Evolutionary conservation across 768 basidiomycete species (phyloP).

Genomic region (Tylopilus vinaceipallidus): DNA sequence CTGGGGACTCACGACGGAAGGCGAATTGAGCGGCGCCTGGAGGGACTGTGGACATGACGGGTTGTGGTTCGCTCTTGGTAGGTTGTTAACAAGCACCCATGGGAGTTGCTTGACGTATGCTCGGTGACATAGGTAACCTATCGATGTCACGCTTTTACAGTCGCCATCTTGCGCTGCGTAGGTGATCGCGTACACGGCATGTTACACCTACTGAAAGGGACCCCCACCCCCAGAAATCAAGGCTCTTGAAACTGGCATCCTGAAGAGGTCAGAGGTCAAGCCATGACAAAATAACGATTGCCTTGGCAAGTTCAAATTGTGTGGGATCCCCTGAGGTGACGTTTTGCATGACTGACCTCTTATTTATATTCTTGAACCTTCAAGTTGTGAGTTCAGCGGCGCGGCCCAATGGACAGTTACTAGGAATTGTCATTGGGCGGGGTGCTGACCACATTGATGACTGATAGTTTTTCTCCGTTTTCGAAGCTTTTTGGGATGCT

Average conservation of each 20-base stretch:
- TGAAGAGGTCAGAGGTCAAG: constrained; percentile 20
- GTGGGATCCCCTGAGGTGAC: no score
- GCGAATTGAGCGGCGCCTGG: constrained; percentile 48
- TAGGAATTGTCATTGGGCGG: no score
- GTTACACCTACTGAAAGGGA: neutral
- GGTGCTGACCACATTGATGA: no score
- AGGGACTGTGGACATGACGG: constrained; percentile 37
- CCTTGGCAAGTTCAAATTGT: neutral
- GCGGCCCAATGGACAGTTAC: no score
- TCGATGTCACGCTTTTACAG: constrained; percentile 29
- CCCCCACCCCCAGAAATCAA: constrained; percentile 30
- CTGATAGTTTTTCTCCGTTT: no score
- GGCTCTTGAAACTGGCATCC: constrained; percentile 29
- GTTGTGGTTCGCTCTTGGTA: constrained; percentile 31
- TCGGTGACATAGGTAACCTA: constrained; percentile 20
- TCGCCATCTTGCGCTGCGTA: constrained; percentile 30
- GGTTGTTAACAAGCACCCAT: neutral
- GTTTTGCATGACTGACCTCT: no score
- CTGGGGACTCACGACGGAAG: constrained; percentile 65
- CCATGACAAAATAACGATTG: constrained; percentile 11
- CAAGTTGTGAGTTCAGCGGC: no score
- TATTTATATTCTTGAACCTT: no score
- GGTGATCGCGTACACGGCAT: constrained; percentile 5
- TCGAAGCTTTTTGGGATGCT: no score
- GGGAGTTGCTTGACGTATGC: neutral